Percentiles rank a stretch among this genome's conserved stretches.
phyloP scores from a whole-genome alignment of 2,329 filamentous ascomycete genomes.

The Dothideomycetes sp. region DNA sequence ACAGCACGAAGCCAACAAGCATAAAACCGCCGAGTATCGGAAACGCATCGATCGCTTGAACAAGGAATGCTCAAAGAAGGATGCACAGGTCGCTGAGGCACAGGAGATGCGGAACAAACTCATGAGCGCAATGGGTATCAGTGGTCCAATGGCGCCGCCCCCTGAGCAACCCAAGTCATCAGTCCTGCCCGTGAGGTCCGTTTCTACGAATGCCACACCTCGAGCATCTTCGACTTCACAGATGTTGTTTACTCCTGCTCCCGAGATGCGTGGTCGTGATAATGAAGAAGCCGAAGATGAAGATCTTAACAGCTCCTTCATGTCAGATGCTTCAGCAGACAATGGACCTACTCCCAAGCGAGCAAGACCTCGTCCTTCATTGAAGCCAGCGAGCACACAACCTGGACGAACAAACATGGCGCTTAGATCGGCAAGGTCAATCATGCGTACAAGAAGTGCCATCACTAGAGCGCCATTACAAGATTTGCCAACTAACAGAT shows the following conservation, averaged over 20 bases:
- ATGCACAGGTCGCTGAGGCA: constrained; percentile 30
- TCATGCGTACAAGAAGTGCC: constrained; percentile 17
- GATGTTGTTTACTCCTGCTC: constrained; percentile 8
- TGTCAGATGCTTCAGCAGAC: constrained; percentile 24
- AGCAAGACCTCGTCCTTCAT: constrained; percentile 27
- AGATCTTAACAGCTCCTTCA: constrained; percentile 18
- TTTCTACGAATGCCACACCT: constrained; percentile 12
- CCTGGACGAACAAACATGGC: constrained; percentile 21
- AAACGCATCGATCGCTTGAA: constrained; percentile 23
- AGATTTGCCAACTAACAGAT: constrained; percentile 21
- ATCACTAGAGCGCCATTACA: constrained; percentile 20
- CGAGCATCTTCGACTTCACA: constrained; percentile 1
- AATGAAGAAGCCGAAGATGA: constrained; percentile 12
- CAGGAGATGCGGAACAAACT: constrained; percentile 30
- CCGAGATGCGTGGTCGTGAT: not conserved
- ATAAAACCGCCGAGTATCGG: constrained; percentile 18
- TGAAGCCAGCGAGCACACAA: constrained; percentile 24
- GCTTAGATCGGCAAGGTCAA: constrained; percentile 15
- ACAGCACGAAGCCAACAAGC: constrained; percentile 13
- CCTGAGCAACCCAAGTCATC: constrained; percentile 13
- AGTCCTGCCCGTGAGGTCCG: constrained; percentile 14
- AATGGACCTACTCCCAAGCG: constrained; percentile 35
- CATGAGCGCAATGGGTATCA: constrained; percentile 29
- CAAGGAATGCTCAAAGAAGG: constrained; percentile 26
- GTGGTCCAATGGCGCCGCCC: constrained; percentile 2